These are phyloP conservation scores for Penicillium psychrofluorescens DNA, from an alignment of 495 filamentous ascomycete genomes.

Conservation along the genomic window DNA sequence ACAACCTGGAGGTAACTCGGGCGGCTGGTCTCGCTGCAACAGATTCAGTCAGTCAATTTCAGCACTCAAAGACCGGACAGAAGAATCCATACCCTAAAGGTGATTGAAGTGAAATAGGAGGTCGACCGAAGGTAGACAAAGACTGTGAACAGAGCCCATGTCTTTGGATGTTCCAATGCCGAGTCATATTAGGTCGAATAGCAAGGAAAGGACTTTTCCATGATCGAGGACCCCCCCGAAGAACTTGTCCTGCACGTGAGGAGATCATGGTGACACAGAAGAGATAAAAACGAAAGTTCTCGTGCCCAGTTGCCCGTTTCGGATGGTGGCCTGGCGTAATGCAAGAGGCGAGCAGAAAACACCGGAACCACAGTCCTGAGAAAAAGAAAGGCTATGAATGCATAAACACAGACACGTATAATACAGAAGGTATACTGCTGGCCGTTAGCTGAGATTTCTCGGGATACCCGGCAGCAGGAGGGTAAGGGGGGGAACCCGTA, in stretches of 20 bases:
- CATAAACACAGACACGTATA: no score
- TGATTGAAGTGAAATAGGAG: conserved; percentile 4
- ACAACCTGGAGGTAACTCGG: neutral
- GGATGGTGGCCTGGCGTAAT: no score
- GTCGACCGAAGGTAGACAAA: neutral
- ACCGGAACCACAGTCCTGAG: no score
- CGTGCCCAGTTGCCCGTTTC: no score
- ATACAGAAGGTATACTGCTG: no score
- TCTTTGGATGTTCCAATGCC: neutral
- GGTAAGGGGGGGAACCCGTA: no score
- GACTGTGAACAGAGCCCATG: neutral
- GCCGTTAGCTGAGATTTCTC: no score
- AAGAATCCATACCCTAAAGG: conserved; percentile 4
- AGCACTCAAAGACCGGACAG: neutral
- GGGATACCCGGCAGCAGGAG: no score
- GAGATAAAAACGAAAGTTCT: neutral
- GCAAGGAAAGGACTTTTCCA: neutral
- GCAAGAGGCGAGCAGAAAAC: no score
- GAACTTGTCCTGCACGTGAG: conserved; percentile 1
- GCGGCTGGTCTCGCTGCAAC: conserved; percentile 1
- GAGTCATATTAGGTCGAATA: neutral
- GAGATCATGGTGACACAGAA: conserved; percentile 12
- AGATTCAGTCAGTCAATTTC: conserved; percentile 1
- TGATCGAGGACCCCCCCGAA: conserved; percentile 4
- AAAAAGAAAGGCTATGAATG: no score